These are phyloP conservation scores for Aspergillus chevalieri DNA, from an alignment of 2,329 filamentous ascomycete species.

Conservation along the genomic window DNA sequence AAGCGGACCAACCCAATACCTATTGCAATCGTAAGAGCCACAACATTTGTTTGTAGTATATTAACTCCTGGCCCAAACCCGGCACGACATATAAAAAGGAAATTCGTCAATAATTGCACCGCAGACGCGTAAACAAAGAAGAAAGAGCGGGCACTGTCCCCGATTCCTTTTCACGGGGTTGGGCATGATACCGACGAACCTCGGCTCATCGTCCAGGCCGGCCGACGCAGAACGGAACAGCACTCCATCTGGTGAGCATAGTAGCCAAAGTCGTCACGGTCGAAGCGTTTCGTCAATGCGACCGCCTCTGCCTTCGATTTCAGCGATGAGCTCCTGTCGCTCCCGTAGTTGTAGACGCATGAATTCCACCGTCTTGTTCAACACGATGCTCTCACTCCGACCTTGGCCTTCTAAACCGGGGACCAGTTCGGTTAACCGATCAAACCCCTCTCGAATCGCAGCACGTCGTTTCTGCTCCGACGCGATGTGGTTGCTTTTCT, in stretches of 20 bases:
- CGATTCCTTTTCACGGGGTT: too few species aligned
- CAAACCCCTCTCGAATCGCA: constrained; percentile 77
- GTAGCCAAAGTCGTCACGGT: constrained; percentile 12
- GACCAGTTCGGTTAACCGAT: constrained; percentile 71
- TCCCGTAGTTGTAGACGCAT: constrained; percentile 57
- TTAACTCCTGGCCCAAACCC: not conserved
- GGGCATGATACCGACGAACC: not conserved
- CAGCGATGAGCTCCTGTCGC: constrained; percentile 52
- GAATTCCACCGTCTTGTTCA: constrained; percentile 63
- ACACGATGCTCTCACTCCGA: constrained; percentile 77
- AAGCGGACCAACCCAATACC: not conserved
- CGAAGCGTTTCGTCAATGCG: constrained; percentile 43
- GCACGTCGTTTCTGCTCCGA: constrained; percentile 60
- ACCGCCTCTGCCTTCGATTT: constrained; percentile 55
- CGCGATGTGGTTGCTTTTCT: constrained; percentile 68
- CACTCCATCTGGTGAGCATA: not conserved
- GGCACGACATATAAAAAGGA: not conserved
- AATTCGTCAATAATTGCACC: not conserved
- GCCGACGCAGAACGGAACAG: not conserved
- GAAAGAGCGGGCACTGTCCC: too few species aligned
- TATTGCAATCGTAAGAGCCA: too few species aligned
- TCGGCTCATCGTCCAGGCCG: not conserved
- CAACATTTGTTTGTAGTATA: too few species aligned
- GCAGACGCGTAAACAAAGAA: too few species aligned
- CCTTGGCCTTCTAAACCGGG: constrained; percentile 77